These are phyloP conservation scores for Fusarium cicatricum DNA, from an alignment of 2,329 filamentous ascomycete species.

Conservation along the genomic window DNA sequence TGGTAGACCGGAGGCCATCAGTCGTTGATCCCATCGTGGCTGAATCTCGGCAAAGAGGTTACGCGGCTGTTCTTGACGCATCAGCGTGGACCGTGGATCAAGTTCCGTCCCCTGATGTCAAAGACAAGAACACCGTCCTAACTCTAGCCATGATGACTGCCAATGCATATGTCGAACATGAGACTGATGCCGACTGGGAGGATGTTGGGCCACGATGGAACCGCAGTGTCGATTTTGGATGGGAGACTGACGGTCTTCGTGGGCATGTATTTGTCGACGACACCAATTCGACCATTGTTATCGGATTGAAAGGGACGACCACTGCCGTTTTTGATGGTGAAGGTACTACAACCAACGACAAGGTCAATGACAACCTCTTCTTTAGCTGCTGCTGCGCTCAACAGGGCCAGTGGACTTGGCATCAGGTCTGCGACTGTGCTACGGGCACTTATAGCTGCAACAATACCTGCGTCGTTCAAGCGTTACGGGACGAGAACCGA, in stretches of 20 bases:
- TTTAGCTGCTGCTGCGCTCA: conserved; percentile 98
- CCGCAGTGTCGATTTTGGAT: conserved; percentile 88
- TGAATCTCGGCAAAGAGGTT: conserved; percentile 73
- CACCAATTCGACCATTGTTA: conserved; percentile 84
- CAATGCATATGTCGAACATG: conserved; percentile 84
- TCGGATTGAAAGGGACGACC: conserved; percentile 91
- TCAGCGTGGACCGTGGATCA: conserved; percentile 87
- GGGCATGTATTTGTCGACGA: conserved; percentile 94
- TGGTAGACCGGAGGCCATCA: conserved; percentile 78
- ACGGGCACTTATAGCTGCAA: conserved; percentile 90
- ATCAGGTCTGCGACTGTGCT: conserved; percentile 92
- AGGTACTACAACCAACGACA: conserved; percentile 96
- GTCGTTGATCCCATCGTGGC: conserved; percentile 82
- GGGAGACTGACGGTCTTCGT: conserved; percentile 86
- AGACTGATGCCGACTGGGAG: conserved; percentile 80
- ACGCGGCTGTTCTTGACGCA: conserved; percentile 71
- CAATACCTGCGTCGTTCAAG: conserved; percentile 82
- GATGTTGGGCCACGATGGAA: conserved; percentile 84
- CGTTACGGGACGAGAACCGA: conserved; percentile 81
- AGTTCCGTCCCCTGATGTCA: conserved; percentile 79
- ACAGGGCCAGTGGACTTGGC: conserved; percentile 89
- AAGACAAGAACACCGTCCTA: conserved; percentile 84
- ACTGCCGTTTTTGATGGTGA: conserved; percentile 95
- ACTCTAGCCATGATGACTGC: conserved; percentile 88
- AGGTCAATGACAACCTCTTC: conserved; percentile 96